phyloP scores from a whole-genome alignment of 495 filamentous ascomycete genomes.

The Sordaria brevicollis region DNA sequence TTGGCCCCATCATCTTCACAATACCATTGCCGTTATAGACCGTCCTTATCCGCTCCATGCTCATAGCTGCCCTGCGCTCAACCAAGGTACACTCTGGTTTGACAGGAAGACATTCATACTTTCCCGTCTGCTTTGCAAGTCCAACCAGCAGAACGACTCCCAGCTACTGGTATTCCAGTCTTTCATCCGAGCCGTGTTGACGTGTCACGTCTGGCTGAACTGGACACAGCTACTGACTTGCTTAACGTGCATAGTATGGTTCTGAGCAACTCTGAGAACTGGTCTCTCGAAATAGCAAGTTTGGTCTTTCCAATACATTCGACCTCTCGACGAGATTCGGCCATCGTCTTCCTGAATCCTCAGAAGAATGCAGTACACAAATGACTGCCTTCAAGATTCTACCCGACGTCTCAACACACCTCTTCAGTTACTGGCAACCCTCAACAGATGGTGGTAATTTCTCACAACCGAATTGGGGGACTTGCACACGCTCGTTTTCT shows the following conservation, averaged over 20 bases:
- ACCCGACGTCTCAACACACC: neutral
- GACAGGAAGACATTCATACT: neutral
- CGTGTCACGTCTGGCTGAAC: neutral
- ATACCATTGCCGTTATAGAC: neutral
- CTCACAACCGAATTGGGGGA: neutral
- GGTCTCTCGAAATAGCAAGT: neutral
- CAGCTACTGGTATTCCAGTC: neutral
- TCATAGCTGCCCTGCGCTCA: neutral
- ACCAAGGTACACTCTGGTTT: neutral
- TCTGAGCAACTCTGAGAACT: neutral
- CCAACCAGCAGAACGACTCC: neutral
- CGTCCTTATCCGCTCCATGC: neutral
- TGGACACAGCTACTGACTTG: neutral
- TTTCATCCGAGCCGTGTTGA: neutral
- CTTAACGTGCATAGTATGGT: neutral
- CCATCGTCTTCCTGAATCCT: neutral
- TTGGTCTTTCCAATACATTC: neutral
- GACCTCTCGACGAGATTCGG: neutral
- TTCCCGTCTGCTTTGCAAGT: neutral
- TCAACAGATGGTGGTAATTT: neutral
- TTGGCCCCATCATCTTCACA: neutral
- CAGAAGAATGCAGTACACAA: no score
- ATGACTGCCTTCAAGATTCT: neutral
- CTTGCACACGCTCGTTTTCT: neutral
- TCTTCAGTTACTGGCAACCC: neutral